Percentiles rank a stretch among this genome's conserved stretches.
These are phyloP conservation scores for Phytophthora agathidicida DNA, from an alignment of 352 stramenopile species.

Conservation along the genomic window DNA sequence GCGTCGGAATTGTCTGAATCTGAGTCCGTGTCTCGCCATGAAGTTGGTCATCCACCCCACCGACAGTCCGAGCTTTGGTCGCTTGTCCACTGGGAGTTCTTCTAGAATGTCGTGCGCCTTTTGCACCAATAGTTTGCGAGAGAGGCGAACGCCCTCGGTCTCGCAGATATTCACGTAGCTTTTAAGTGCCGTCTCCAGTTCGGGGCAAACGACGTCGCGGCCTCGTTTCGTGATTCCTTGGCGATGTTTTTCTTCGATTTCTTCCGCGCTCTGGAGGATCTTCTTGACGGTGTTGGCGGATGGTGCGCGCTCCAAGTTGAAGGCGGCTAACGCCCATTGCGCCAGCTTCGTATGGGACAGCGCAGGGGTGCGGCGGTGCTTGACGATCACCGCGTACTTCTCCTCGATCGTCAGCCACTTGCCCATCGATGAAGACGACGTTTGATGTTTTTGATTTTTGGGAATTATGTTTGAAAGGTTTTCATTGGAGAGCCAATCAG, in stretches of 20 bases:
- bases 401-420: conserved; percentile 33
- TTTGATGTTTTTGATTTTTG: not conserved
- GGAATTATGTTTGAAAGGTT: too few species aligned
- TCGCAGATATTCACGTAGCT: conserved; percentile 14
- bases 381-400: conserved; percentile 30
- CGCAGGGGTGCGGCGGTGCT: conserved; percentile 21
- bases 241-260: conserved; percentile 28
- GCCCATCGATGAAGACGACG: too few species aligned
- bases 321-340: conserved; percentile 16
- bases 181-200: conserved; percentile 23
- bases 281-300: conserved; percentile 29
- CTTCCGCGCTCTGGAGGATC: conserved; percentile 13
- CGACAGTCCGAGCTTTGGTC: conserved; percentile 23
- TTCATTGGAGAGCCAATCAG: too few species aligned
- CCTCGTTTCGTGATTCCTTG: conserved; percentile 29
- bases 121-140: conserved; percentile 27
- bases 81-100: conserved; percentile 10
- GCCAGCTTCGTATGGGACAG: conserved; percentile 32
- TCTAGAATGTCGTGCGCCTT: conserved; percentile 26
- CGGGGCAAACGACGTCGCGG: conserved; percentile 23
- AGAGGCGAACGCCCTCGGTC: conserved; percentile 5
- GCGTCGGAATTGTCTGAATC: conserved; percentile 24
- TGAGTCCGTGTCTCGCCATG: conserved; percentile 27
- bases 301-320: conserved; percentile 24
- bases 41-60: conserved; percentile 41